A percentile compares a stretch with the other conserved stretches of the same genome.
Conservation (phyloP, 305 asterid genomes). For the Galium porrigens region DNA sequence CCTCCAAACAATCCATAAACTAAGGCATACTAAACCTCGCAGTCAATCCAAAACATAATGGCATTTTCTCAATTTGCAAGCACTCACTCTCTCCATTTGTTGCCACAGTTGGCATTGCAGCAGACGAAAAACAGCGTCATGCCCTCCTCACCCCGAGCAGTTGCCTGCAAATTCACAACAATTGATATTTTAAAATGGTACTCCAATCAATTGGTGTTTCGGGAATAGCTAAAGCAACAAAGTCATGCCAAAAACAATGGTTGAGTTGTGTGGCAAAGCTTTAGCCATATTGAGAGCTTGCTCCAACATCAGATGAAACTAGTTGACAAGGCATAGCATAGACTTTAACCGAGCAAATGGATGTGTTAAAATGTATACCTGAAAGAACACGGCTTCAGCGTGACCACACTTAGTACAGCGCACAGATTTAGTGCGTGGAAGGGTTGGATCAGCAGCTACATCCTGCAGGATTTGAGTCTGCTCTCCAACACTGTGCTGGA, state of each 20-base stretch:
- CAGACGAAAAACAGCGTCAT: constrained; percentile 80
- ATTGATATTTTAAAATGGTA: neutral
- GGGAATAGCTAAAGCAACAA: no score
- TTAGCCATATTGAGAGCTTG: neutral
- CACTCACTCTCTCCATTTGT: constrained; percentile 70
- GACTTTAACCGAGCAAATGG: neutral
- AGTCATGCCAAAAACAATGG: neutral
- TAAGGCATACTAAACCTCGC: neutral
- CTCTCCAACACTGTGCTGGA: constrained; percentile 78
- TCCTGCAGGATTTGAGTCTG: constrained; percentile 89
- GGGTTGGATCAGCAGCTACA: constrained; percentile 95
- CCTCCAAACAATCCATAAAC: neutral
- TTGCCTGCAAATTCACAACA: constrained; percentile 42
- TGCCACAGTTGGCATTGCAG: constrained; percentile 79
- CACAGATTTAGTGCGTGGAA: constrained; percentile 81
- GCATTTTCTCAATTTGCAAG: no score
- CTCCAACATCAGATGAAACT: no score
- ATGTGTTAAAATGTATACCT: constrained; percentile 26
- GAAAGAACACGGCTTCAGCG: constrained; percentile 98
- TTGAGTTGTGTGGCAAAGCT: neutral
- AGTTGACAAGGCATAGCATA: no score
- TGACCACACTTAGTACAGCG: constrained; percentile 77
- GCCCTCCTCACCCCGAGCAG: constrained; percentile 90
- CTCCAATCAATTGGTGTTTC: no score
- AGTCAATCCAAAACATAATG: neutral